Evolutionary conservation across 2,329 filamentous ascomycete genomes (phyloP), one percentile per base, ranked within the genome.

Genomic region (Talaromyces sp.): DNA sequence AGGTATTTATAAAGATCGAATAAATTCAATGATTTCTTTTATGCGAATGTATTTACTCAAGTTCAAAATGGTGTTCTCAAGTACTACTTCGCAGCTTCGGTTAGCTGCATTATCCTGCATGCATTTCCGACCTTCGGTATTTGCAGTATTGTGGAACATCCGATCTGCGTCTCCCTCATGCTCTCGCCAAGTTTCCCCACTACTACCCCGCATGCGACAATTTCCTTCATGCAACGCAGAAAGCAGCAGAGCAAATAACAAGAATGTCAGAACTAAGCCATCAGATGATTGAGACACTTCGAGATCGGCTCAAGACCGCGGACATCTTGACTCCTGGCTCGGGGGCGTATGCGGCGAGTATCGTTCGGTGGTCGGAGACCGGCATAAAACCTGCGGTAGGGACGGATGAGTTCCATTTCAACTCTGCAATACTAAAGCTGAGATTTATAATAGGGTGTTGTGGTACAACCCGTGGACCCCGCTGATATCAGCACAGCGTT

Each of bases 401-500:
- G 24, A 41, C 5, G 5, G 20, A 48, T 2, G 11, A 40, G 10
- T 19, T 13, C 20, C 14, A 20, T 22, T 19, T 29, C 4, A 13
- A 11, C n/a, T 14, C 20, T 17, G 30, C 10, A 3, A 29, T 8
- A 17, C 14, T 47, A 4, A 27, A 27, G 9, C 24, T 24, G 33
- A 32, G 16, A 32, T 29, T 30, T 11, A 3, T 2, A 2, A 16
- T 22, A 78, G 77, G 80, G 77, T 5, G 68, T 76, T 0, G 76
- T 81, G 33, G 67, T 80, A 7, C 65, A 74, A 36, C 78, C 79
- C 1, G 70, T 63, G 8, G 73, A 71, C 0, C 56, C 67, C 1
- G 63, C 71, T 11, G 77, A 81, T 55, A 69, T 78, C 30, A 71
- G 73, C 19, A 65, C 71, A 6, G 71, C 74, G 0, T 63, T 83